These are phyloP conservation scores for Vanderwaltozyma polyspora DNA, from an alignment of 805 yeast genomes.

Conservation along the genomic window DNA sequence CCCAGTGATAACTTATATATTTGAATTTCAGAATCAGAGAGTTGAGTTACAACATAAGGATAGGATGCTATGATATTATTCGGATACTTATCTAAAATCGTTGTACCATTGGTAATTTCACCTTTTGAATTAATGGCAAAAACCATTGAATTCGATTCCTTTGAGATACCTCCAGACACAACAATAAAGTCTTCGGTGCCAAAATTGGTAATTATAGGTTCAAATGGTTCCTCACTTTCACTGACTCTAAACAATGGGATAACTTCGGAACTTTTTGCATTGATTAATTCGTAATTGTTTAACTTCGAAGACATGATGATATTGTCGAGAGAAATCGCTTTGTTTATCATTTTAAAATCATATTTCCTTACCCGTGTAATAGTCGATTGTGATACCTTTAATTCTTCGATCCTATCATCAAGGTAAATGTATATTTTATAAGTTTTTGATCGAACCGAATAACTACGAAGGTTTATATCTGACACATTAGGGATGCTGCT, in stretches of 20 bases:
- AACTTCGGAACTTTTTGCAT: constrained; percentile 8
- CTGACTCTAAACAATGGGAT: constrained; percentile 22
- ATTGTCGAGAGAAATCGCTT: constrained; percentile 9
- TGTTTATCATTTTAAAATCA: constrained; percentile 9
- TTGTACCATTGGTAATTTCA: constrained; percentile 23
- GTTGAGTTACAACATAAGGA: constrained; percentile 19
- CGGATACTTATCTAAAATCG: constrained; percentile 22
- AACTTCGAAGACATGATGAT: constrained; percentile 15
- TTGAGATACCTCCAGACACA: constrained; percentile 20
- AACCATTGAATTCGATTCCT: constrained; percentile 21
- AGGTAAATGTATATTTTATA: constrained; percentile 11
- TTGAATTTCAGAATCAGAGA: constrained; percentile 4
- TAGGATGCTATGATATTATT: constrained; percentile 10
- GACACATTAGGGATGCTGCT: constrained; percentile 8
- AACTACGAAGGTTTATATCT: constrained; percentile 12
- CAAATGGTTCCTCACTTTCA: constrained; percentile 13
- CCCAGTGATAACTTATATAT: constrained; percentile 6
- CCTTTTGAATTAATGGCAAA: constrained; percentile 23
- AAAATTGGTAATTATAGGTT: constrained; percentile 17
- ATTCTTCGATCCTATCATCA: constrained; percentile 7
- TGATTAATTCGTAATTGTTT: constrained; percentile 18
- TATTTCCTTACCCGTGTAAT: constrained; percentile 5
- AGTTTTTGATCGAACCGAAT: constrained; percentile 8
- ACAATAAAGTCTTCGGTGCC: constrained; percentile 15
- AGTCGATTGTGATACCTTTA: constrained; percentile 8